Conservation (phyloP, 164 flowering plant species). For the Amborella trichopoda region DNA sequence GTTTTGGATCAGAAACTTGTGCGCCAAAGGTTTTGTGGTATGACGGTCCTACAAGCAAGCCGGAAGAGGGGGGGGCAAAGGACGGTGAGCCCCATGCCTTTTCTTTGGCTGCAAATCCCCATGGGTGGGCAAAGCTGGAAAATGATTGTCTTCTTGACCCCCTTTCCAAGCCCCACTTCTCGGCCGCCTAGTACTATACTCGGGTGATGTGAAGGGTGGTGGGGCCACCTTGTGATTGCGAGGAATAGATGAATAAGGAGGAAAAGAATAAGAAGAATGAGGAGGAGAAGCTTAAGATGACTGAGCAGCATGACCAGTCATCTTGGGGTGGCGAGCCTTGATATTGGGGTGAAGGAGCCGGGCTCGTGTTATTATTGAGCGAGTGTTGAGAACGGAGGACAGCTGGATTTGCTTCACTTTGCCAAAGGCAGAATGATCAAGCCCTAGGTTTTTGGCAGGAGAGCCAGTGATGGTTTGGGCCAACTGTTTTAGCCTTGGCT, state of each 20-base stretch:
- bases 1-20: too few relatives aligned
- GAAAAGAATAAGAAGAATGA: not conserved
- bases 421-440: slow-evolving; percentile 69
- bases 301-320: not conserved
- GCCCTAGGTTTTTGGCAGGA: slow-evolving; percentile 68
- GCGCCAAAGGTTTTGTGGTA: too few relatives aligned
- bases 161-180: too few relatives aligned
- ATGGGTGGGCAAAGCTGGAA: slow-evolving; percentile 23
- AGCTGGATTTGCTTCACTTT: slow-evolving; percentile 75
- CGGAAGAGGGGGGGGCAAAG: slow-evolving; percentile 18
- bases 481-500: slow-evolving; percentile 62
- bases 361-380: slow-evolving; percentile 22
- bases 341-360: slow-evolving; percentile 35
- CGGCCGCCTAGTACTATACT: too few relatives aligned
- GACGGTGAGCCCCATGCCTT: too few relatives aligned
- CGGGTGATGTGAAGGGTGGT: too few relatives aligned
- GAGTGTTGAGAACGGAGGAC: slow-evolving; percentile 53
- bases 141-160: not conserved
- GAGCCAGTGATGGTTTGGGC: slow-evolving; percentile 70
- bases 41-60: slow-evolving; percentile 22
- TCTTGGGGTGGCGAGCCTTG: slow-evolving; percentile 2
- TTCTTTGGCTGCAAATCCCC: slow-evolving; percentile 17
- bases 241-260: not conserved
- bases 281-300: slow-evolving; percentile 22
- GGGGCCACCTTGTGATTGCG: not conserved